phyloP scores from a whole-genome alignment of 2,329 filamentous ascomycete genomes.

The Polytolypa hystricis region DNA sequence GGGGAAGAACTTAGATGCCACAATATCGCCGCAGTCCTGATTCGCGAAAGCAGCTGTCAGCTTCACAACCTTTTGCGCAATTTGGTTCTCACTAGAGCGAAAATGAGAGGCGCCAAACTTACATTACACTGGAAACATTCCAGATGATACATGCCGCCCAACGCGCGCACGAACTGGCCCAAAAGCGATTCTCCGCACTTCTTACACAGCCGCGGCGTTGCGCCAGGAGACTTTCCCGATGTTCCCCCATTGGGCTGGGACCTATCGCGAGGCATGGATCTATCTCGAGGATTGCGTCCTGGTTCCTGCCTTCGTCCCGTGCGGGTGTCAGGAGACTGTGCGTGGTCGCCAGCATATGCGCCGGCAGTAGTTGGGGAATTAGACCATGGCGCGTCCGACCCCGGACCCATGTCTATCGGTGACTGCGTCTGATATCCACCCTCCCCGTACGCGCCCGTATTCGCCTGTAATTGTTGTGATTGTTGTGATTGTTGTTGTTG shows the following conservation, averaged over 20 bases:
- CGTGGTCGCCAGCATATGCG: slow-evolving; percentile 14
- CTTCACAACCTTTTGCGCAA: no score
- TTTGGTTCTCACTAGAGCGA: no score
- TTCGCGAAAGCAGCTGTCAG: slow-evolving; percentile 14
- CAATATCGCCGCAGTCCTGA: slow-evolving; percentile 92
- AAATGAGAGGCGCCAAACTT: slow-evolving; percentile 30
- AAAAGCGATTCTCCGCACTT: slow-evolving; percentile 83
- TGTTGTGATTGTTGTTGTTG: no score
- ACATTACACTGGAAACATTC: slow-evolving; percentile 98
- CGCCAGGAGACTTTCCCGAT: slow-evolving; percentile 24
- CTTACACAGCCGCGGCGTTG: slow-evolving; percentile 51
- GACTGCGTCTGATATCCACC: slow-evolving; percentile 26
- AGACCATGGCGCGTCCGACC: slow-evolving; percentile 24
- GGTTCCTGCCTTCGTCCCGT: slow-evolving; percentile 23
- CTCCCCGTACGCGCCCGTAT: slow-evolving; percentile 25
- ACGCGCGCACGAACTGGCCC: slow-evolving; percentile 87
- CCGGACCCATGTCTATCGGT: slow-evolving; percentile 27
- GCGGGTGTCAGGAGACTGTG: slow-evolving; percentile 21
- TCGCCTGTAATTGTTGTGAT: slow-evolving; percentile 27
- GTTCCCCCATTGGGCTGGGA: slow-evolving; percentile 26
- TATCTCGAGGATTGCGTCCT: slow-evolving; percentile 20
- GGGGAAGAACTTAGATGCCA: slow-evolving; percentile 97
- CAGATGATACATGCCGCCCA: slow-evolving; percentile 89
- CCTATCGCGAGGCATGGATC: slow-evolving; percentile 24
- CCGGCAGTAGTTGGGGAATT: slow-evolving; percentile 11